Conservation (phyloP, 1,284 basidiomycete genomes). For the Tylopilus sp. region DNA sequence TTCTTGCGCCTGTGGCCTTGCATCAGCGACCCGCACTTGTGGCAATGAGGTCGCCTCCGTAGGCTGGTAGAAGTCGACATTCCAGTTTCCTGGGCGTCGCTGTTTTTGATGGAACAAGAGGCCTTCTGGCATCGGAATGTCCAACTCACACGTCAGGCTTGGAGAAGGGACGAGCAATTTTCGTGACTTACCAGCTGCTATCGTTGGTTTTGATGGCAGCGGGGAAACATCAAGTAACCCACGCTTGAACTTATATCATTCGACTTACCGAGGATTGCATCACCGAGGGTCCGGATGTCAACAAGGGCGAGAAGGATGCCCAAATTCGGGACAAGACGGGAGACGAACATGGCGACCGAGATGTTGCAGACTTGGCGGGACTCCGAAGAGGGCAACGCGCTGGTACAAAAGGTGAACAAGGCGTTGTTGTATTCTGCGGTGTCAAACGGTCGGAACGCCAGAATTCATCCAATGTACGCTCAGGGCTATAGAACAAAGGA, state of each 20-base stretch:
- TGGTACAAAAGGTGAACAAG: slow-evolving; percentile 19
- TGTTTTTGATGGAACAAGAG: slow-evolving; percentile 4
- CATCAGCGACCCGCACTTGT: slow-evolving; percentile 34
- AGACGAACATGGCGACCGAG: slow-evolving; percentile 18
- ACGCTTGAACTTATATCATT: slow-evolving; percentile 24
- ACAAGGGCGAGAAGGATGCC: slow-evolving; percentile 15
- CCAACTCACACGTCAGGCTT: slow-evolving; percentile 1
- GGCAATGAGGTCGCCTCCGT: slow-evolving; percentile 33
- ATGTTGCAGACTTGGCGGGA: not conserved
- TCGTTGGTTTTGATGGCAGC: slow-evolving; percentile 24
- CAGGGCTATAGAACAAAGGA: slow-evolving; percentile 11
- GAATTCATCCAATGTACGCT: not conserved
- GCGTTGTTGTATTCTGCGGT: slow-evolving; percentile 22
- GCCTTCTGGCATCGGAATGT: slow-evolving; percentile 1
- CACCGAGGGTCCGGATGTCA: slow-evolving; percentile 2
- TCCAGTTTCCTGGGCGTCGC: not conserved
- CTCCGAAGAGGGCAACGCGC: not conserved
- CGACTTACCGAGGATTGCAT: slow-evolving; percentile 5
- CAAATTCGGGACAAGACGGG: slow-evolving; percentile 23
- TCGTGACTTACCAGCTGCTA: slow-evolving; percentile 28
- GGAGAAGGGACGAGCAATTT: not conserved
- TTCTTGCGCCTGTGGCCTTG: slow-evolving; percentile 33
- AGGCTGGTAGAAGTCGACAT: slow-evolving; percentile 32
- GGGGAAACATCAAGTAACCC: slow-evolving; percentile 2
- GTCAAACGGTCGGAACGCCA: not conserved